Evolutionary conservation across 257 asterid species (phyloP), one percentile per base, ranked within the genome.

Genomic region (Solanum paucissectum): DNA sequence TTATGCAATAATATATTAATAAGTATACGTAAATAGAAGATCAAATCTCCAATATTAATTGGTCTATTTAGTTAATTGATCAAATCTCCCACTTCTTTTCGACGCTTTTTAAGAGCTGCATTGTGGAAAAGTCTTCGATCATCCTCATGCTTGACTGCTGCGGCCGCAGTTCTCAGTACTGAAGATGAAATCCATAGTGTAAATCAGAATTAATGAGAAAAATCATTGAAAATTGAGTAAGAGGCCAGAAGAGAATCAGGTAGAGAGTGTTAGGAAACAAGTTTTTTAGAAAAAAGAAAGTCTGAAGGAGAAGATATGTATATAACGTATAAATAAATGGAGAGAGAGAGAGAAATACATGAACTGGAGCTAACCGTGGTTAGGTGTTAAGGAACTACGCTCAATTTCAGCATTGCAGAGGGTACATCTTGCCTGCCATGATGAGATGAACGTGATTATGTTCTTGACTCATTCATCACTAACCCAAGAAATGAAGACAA

Each of bases 151-250:
- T 92, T 97, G 89, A 95, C 98, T 64, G 99, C 98, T 29, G 90
- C 91, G 79, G 99, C 98, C 37, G 98, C 99, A 86, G 98, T 98
- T 94, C 98, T 93, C 89, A 97, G 90, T 77, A 95, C 99, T 97
- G 95, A 27, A 69, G 38, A 89, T 46, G 86, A 83, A 81, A 89
- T 87, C 91, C 76, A 87, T 46, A 87, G 34, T 62, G 86, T 68
- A 46, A 86, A n/a, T 16, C 86, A 89, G 27, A 89, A 69, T 83
- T 37, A 88, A 85, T 62, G 86, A 46, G 72, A 74, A 60, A 13
- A 52, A 62, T 76, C 84, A 55, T 88, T 77, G 52, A 68, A 62
- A 42, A 25, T 25, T 14, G 12, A 77, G 18, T 25, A 79, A 44
- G 16, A 44, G 64, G 7, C 38, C 37, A 44, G 18, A 44, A 79